A percentile compares a stretch with the other conserved stretches of the same genome.
phyloP scores from a whole-genome alignment of 768 basidiomycete genomes.

The Kockovaella imperatae region DNA sequence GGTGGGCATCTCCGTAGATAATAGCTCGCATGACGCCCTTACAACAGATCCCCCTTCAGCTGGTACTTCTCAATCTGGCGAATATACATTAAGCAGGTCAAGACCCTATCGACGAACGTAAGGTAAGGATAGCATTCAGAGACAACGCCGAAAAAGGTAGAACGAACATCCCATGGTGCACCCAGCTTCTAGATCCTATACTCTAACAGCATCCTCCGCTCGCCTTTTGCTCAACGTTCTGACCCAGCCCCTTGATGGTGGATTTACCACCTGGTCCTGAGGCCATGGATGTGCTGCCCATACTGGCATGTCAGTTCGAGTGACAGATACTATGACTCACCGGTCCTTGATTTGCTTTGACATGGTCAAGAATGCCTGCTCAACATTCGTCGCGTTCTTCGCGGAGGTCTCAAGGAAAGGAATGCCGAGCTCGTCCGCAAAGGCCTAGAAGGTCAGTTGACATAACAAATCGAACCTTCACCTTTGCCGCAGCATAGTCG shows the following conservation, averaged over 20 bases:
- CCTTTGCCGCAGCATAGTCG: constrained; percentile 42
- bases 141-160: too few relatives aligned
- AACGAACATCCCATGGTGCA: too few relatives aligned
- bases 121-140: too few relatives aligned
- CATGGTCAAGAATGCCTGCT: constrained; percentile 96
- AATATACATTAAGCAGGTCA: too few relatives aligned
- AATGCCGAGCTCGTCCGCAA: constrained; percentile 86
- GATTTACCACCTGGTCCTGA: constrained; percentile 42
- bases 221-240: constrained; percentile 43
- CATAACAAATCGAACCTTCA: background rate
- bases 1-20: too few relatives aligned
- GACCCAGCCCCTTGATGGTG: constrained; percentile 40
- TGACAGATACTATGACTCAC: constrained; percentile 18
- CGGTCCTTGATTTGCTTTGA: constrained; percentile 61
- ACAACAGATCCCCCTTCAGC: too few relatives aligned
- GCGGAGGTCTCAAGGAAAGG: constrained; percentile 98
- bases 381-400: constrained; percentile 93
- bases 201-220: constrained; percentile 43
- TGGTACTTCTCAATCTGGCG: too few relatives aligned
- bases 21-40: too few relatives aligned
- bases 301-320: constrained; percentile 15
- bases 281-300: constrained; percentile 43
- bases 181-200: too few relatives aligned
- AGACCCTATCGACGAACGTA: too few relatives aligned
- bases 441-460: constrained; percentile 56